Evolutionary conservation across 805 yeast genomes (phyloP).

Genomic region (Saturnispora bothae): DNA sequence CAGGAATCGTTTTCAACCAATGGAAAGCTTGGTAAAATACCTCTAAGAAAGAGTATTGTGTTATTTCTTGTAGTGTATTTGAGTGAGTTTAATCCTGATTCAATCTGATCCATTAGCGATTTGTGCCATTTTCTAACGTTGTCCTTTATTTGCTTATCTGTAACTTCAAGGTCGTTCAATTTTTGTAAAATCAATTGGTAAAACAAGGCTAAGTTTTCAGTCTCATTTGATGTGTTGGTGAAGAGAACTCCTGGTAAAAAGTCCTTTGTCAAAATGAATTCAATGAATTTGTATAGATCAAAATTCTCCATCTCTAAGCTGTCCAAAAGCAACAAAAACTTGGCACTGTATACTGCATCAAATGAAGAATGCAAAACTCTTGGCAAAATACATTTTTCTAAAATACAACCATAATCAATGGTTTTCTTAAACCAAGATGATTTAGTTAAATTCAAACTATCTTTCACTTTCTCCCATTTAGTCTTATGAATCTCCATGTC

Average conservation of each 20-base stretch:
- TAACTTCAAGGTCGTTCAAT: constrained; percentile 20
- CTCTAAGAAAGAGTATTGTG: constrained; percentile 63
- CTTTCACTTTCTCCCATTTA: constrained; percentile 27
- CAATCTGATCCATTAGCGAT: constrained; percentile 34
- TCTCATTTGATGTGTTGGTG: constrained; percentile 64
- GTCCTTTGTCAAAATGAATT: constrained; percentile 35
- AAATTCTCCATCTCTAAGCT: constrained; percentile 27
- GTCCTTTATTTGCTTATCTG: constrained; percentile 8
- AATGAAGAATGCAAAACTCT: constrained; percentile 68
- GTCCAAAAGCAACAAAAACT: constrained; percentile 47
- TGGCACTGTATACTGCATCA: constrained; percentile 65
- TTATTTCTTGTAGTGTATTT: constrained; percentile 76
- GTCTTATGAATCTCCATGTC: constrained; percentile 37
- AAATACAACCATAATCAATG: constrained; percentile 19
- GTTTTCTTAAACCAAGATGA: constrained; percentile 34
- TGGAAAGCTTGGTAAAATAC: constrained; percentile 51
- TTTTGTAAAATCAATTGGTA: constrained; percentile 44
- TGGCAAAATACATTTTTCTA: constrained; percentile 64
- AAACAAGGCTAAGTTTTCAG: constrained; percentile 76
- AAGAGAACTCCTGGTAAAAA: constrained; percentile 46
- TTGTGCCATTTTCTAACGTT: constrained; percentile 42
- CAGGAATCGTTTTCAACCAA: constrained; percentile 57
- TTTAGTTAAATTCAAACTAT: constrained; percentile 24
- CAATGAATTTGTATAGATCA: constrained; percentile 31
- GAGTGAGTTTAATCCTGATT: constrained; percentile 32